Base-by-base conservation (phyloP, 331 rosid genomes). In the Cydonia oblonga region DNA sequence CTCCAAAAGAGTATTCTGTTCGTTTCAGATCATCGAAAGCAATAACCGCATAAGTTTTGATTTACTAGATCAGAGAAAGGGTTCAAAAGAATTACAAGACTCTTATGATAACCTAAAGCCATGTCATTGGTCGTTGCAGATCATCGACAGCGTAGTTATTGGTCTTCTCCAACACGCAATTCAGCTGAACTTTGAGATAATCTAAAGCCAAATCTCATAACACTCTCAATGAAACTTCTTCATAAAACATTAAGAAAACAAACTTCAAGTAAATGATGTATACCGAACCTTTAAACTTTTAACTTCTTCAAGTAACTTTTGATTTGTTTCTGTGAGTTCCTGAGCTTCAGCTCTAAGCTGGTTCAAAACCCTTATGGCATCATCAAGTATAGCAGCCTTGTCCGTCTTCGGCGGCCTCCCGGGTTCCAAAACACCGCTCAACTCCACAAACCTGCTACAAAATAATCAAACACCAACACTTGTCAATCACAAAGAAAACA, bases 401-500 rank as follows among this genome's bases (percentile, higher is more conserved):
- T 89, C 96, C 22, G 89, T 81, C 83, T 81, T 91, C 68, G 84
- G 58, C 57, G 96, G 88, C 63, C 91, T 86, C 69, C 87, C 96
- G 23, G 97, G 96, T 40, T 91, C 98, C 79, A 95, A 83, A 79
- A 87, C 88, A 81, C 85, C 44, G 77, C 90, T 85, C 89, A 95
- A 86, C 33, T 95, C 97, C 74, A 82, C 54, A 83, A 91, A 95
- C 87, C 97, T 95, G 86, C 51, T 83, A 69, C 14, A 63, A 13
- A 63, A 15, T 52, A 46, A 69, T 58, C 75, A 49, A 38, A 68
- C 8, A 30, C 42, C 19, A 67, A 7, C 16, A 18, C 7, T 5
- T 29, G 10, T 12, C 33, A 33, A 61, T 33, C 69, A 26, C 5
- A 25, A 26, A 60, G 19, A 57, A 57, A 57, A 57, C 26, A 57